Evolutionary conservation across 768 basidiomycete genomes (phyloP), one percentile per base, ranked within the genome.

Genomic region (Paxillus rubicundulus): DNA sequence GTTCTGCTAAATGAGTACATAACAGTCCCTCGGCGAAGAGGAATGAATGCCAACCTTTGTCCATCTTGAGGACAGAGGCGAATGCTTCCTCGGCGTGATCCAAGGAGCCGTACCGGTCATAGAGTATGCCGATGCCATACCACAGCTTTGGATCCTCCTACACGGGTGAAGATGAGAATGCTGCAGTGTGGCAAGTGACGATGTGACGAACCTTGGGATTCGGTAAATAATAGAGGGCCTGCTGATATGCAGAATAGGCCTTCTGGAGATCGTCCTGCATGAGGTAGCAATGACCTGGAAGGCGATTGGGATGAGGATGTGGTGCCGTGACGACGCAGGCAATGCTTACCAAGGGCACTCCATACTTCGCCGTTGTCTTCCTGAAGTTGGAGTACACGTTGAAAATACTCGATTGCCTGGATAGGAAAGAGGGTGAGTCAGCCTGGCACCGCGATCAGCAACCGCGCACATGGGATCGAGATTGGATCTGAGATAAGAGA

Each of bases 81-180:
- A 99, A 99, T 0, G 97, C 97, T 68, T 98, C 97, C 72, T 99
- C 97, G 59, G 97, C 97, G 61, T 98, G 97, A 72, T 99, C 96
- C 67, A 99, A 79, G 47, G 92, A 95, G 14, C 97, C 97, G 63
- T 98, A 99, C 28, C 97, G 87, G 76, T 99, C 97, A 64, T 99
- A 98, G 32, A 98, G 84, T 52, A 98, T 98, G 32, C 97, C 97
- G 66, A 99, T 98, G 33, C 97, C 97, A 67, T 98, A 99, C 97
- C 97, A 99, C 9, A 99, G 78, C 67, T 98, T 98, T 4, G 96
- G 95, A 70, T 99, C 97, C 81, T 98, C 86, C 80, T 85, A 61
- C 28, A 53, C 28, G 42, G 36, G 41, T 49, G 17, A 10, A 47
- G 46, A 44, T 32, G 52, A 58, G 43, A 57, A 45, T 5, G 53